These are phyloP conservation scores for Gloeopeniophorella convolvens DNA, from an alignment of 768 basidiomycete species.

Conservation along the genomic window DNA sequence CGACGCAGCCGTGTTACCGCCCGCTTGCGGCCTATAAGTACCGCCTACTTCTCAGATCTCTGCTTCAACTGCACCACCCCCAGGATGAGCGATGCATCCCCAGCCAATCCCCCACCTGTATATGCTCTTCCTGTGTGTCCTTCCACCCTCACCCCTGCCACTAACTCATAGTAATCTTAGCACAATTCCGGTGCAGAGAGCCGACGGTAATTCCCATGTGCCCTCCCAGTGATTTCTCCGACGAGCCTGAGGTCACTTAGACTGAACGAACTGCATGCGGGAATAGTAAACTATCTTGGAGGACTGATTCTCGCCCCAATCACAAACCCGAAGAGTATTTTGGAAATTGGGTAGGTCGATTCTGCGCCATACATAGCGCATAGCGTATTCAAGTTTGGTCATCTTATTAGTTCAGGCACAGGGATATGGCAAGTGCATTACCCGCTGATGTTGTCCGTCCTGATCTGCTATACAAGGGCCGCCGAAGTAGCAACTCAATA, in stretches of 20 bases:
- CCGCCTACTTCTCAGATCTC: too few species aligned
- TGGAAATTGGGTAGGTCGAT: conserved; percentile 1
- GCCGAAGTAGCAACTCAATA: neutral
- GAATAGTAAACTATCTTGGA: neutral
- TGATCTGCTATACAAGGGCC: neutral
- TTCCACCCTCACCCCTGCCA: too few species aligned
- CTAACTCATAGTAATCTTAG: too few species aligned
- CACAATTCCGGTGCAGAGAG: too few species aligned
- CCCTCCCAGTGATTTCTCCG: too few species aligned
- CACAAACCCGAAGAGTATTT: neutral
- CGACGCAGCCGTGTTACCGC: too few species aligned
- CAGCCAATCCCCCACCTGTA: too few species aligned
- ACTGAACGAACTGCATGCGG: neutral
- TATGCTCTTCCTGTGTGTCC: too few species aligned
- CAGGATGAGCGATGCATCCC: too few species aligned
- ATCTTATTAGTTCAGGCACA: neutral
- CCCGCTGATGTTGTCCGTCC: neutral
- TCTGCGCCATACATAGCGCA: neutral
- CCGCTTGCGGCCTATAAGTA: too few species aligned
- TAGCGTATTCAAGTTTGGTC: neutral
- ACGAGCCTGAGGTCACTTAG: neutral
- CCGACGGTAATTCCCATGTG: too few species aligned
- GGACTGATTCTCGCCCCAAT: neutral
- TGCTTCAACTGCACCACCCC: too few species aligned
- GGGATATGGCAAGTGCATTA: neutral